Base-by-base conservation (phyloP, 2,329 filamentous ascomycete species). In the Aspergillus japonicus region DNA sequence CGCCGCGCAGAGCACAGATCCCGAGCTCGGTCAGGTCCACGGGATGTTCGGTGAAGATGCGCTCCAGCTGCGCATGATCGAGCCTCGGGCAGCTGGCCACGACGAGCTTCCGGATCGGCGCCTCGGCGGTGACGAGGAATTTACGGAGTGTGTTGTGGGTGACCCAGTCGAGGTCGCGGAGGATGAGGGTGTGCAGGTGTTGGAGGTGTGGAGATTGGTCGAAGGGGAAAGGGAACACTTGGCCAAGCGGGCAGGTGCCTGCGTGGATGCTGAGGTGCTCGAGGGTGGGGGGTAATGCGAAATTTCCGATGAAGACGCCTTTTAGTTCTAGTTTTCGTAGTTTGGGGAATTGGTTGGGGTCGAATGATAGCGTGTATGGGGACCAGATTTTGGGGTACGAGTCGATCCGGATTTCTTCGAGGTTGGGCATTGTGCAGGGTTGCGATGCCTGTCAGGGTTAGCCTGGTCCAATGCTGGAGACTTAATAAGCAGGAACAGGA, bases 401-500 rank as follows among this genome's bases (percentile, higher is more conserved):
- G 51, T 68, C 58, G 3, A 77, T 65, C 19, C 70, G 63, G 1
- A 77, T 50, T 47, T 75, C 73, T 62, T 74, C 69, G 4, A 77
- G 64, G 31, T 73, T 74, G 4, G 71, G 68, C 47, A 71, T 59
- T 8, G 59, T 35, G 23, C 64, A 67, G 1, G 63, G 51, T 47
- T 58, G 50, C 23, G 52, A 54, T n/a, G 60, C 55, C 60, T 69
- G 35, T 2, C 50, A 21, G 11, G 56, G n/a, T 57, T 53, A 50
- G 50, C 49, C 21, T 33, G 56, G 23, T 14, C 7, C 33, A 7
- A n/a, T 44, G 29, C 4, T 1, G 21, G 47, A 2, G 24, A 10
- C 29, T 16, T 19, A 26, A 1, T 8, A 12, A 54, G 16, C 3
- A 26, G 19, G 23, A 23, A 54, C 21, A 33, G n/a, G 19, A 6